Evolutionary conservation across 805 yeast species (phyloP).

Genomic region (Ogataea kodamae): DNA sequence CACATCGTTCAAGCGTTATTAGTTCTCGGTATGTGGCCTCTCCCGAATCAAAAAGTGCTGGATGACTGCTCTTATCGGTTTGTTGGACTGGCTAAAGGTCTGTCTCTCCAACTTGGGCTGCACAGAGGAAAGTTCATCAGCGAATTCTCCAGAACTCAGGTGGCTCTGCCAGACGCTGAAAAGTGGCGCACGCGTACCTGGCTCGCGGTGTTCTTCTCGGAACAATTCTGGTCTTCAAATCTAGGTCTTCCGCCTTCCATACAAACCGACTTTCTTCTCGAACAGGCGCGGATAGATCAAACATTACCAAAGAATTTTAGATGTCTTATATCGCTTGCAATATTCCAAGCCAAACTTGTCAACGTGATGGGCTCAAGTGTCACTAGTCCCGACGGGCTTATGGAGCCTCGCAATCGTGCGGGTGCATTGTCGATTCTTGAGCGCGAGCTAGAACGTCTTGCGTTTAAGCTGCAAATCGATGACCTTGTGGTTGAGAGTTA

Average conservation of each 20-base stretch:
- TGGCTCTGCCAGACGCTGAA: constrained; percentile 83
- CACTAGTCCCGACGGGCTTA: constrained; percentile 80
- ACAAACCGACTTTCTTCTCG: constrained; percentile 77
- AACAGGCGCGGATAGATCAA: constrained; percentile 67
- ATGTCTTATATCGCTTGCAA: constrained; percentile 66
- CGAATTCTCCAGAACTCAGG: constrained; percentile 88
- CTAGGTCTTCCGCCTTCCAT: constrained; percentile 85
- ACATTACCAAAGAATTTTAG: constrained; percentile 67
- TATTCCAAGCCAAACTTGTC: constrained; percentile 80
- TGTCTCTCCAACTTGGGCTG: constrained; percentile 82
- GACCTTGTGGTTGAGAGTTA: constrained; percentile 72
- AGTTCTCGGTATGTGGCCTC: constrained; percentile 85
- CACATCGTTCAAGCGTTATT: constrained; percentile 88
- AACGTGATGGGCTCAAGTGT: constrained; percentile 86
- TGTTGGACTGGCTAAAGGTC: constrained; percentile 78
- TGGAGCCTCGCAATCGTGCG: constrained; percentile 79
- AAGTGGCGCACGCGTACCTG: constrained; percentile 93
- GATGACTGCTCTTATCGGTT: constrained; percentile 91
- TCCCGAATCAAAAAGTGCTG: constrained; percentile 86
- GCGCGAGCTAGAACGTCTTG: constrained; percentile 70
- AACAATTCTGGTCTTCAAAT: constrained; percentile 86
- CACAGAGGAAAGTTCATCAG: constrained; percentile 90
- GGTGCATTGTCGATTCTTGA: constrained; percentile 75
- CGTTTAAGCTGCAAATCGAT: constrained; percentile 62
- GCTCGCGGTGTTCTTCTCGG: constrained; percentile 83